Evolutionary conservation across 768 basidiomycete genomes (phyloP).

Genomic region (Mycena crocata): DNA sequence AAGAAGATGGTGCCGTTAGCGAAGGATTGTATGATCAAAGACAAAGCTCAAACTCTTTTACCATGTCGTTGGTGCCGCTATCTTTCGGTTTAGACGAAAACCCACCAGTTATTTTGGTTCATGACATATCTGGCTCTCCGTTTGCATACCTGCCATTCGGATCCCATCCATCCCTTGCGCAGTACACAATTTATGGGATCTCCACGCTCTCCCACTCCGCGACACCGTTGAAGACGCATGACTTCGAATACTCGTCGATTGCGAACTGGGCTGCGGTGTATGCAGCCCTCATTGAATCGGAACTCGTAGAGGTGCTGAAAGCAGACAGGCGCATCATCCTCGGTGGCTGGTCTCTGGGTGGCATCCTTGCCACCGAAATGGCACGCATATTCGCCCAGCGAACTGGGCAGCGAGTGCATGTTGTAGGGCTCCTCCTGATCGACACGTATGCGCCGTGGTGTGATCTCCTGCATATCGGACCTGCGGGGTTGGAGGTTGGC

Average conservation of each 20-base stretch:
- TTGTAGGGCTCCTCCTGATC: constrained; percentile 11
- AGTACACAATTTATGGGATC: constrained; percentile 20
- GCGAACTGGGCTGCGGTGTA: constrained; percentile 18
- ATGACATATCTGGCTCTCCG: constrained; percentile 20
- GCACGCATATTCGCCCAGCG: constrained; percentile 19
- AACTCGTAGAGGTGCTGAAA: constrained; percentile 1
- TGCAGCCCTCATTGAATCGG: constrained; percentile 16
- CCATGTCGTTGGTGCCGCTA: constrained; percentile 21
- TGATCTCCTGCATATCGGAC: not conserved
- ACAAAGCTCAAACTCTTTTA: no score
- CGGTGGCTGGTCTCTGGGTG: constrained; percentile 23
- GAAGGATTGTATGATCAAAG: no score
- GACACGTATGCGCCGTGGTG: constrained; percentile 20
- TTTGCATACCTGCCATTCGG: constrained; percentile 18
- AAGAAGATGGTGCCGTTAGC: no score
- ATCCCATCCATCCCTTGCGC: not conserved
- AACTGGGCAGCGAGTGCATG: not conserved
- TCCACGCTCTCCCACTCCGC: constrained; percentile 16
- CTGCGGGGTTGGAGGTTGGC: constrained; percentile 13
- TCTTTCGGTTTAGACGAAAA: constrained; percentile 15
- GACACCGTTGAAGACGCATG: not conserved
- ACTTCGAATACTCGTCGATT: not conserved
- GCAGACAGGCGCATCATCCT: constrained; percentile 12
- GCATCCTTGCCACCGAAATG: constrained; percentile 16
- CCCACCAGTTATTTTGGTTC: constrained; percentile 15